phyloP scores from a whole-genome alignment of 176 grass and related monocot genomes.

The Avena eriantha region DNA sequence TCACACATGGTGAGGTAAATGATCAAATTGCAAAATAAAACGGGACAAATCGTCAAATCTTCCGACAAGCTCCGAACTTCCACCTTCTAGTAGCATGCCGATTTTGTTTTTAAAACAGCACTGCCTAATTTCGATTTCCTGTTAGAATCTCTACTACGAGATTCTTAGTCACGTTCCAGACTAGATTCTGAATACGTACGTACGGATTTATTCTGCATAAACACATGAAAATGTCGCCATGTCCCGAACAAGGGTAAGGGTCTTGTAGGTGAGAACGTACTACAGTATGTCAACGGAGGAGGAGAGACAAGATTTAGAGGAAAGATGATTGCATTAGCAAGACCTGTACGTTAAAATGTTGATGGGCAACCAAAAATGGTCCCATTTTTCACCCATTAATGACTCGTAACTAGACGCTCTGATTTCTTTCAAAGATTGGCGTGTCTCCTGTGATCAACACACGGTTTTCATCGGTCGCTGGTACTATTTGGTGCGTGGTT shows the following conservation, averaged over 20 bases:
- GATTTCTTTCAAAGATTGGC: background rate
- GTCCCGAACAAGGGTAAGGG: background rate
- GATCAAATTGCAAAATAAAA: too few species aligned
- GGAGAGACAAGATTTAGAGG: background rate
- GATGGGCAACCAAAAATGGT: constrained; percentile 15
- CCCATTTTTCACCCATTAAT: constrained; percentile 4
- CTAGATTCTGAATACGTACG: too few species aligned
- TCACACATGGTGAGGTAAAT: too few species aligned
- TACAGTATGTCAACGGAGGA: background rate
- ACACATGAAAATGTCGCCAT: background rate
- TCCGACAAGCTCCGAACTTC: too few species aligned
- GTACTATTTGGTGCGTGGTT: background rate
- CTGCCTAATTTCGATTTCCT: too few species aligned
- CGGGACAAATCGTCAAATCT: too few species aligned
- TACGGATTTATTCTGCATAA: background rate
- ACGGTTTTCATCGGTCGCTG: background rate
- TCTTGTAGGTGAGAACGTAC: too few species aligned
- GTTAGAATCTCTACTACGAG: too few species aligned
- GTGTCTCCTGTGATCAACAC: constrained; percentile 21
- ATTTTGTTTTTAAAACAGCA: too few species aligned
- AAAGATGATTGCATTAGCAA: background rate
- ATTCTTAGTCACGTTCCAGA: too few species aligned
- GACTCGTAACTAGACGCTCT: background rate
- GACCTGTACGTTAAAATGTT: background rate
- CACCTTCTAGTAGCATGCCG: too few species aligned